phyloP scores from a whole-genome alignment of 306 rosid species.

The Myrica gale region DNA sequence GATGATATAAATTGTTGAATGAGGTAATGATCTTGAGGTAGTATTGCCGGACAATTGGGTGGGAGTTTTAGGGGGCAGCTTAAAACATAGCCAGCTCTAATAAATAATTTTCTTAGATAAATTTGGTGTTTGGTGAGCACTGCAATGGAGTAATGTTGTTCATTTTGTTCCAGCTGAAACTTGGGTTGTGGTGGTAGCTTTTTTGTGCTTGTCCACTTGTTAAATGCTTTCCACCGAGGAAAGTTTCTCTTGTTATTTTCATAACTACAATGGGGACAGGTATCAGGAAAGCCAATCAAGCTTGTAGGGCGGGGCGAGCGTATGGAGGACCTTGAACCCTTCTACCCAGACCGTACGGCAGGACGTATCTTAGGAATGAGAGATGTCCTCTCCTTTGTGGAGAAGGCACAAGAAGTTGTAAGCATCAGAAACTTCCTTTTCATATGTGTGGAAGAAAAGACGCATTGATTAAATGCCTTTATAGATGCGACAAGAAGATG shows the following conservation, averaged over 20 bases:
- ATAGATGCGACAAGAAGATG: constrained; percentile 96
- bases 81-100: background rate
- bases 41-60: background rate
- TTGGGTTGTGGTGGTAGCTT: background rate
- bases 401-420: constrained; percentile 98
- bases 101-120: background rate
- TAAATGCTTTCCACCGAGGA: background rate
- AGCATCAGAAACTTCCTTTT: constrained; percentile 33
- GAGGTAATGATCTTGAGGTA: background rate
- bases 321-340: constrained; percentile 98
- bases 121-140: background rate
- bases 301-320: constrained; percentile 98
- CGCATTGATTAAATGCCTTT: constrained; percentile 4
- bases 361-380: constrained; percentile 99
- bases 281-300: constrained; percentile 98
- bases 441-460: constrained; percentile 9
- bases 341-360: constrained; percentile 98
- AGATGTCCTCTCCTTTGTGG: constrained; percentile 95
- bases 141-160: background rate
- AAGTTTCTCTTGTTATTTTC: constrained; percentile 7
- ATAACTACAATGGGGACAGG: constrained; percentile 46
- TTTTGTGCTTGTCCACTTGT: background rate
- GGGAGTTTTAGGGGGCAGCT: background rate
- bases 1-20: background rate
- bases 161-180: background rate